These are phyloP conservation scores for Backusella westeae DNA, from an alignment of 192 early-diverging fungal species.

Conservation along the genomic window DNA sequence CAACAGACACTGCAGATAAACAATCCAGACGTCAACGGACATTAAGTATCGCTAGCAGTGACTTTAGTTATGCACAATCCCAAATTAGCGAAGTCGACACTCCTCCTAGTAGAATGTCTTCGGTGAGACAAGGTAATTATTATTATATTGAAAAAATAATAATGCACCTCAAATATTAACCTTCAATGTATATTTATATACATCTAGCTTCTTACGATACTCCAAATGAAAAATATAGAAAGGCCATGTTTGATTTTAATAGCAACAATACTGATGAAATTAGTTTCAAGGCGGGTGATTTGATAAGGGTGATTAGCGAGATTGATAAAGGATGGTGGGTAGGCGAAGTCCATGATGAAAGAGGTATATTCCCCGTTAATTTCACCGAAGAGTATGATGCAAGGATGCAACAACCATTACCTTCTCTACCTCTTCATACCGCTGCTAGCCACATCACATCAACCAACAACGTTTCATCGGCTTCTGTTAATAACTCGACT, in stretches of 20 bases:
- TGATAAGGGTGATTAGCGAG: constrained; percentile 81
- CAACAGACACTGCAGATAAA: neutral
- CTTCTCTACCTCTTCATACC: neutral
- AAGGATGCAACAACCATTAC: neutral
- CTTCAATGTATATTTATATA: neutral
- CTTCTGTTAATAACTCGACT: neutral
- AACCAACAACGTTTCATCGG: neutral
- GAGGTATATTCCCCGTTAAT: constrained; percentile 94
- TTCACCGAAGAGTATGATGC: constrained; percentile 67
- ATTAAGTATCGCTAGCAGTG: neutral
- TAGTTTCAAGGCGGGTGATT: constrained; percentile 79
- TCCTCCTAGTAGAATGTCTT: neutral
- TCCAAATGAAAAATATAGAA: constrained; percentile 55
- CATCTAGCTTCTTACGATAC: neutral
- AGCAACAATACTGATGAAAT: constrained; percentile 81
- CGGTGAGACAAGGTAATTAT: neutral
- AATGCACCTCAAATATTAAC: neutral
- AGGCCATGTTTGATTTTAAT: constrained; percentile 79
- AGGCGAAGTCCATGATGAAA: constrained; percentile 69
- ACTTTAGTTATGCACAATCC: neutral
- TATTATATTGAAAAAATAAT: neutral
- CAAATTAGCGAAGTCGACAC: neutral
- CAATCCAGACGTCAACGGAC: neutral
- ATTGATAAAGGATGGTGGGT: constrained; percentile 97
- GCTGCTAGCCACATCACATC: too few relatives aligned